Evolutionary conservation across 768 basidiomycete genomes (phyloP).

Genomic region (Amanita pallidorosea): DNA sequence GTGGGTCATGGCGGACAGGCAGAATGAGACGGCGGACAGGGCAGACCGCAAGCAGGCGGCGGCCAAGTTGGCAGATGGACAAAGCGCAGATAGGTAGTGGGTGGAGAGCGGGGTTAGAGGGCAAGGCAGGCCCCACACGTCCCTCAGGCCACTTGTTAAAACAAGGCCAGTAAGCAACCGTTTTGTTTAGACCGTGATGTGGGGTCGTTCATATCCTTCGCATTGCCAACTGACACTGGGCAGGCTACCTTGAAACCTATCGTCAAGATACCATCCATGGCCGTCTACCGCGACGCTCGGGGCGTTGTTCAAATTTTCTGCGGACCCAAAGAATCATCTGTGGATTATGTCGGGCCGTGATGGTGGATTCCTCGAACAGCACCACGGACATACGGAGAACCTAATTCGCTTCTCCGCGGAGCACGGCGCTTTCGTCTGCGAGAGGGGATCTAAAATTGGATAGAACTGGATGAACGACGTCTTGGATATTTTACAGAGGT

Average conservation of each 20-base stretch:
- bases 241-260: conserved; percentile 96
- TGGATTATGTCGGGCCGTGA: conserved; percentile 98
- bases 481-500: conserved; percentile 90
- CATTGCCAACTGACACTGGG: neutral
- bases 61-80: too few species aligned
- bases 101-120: too few species aligned
- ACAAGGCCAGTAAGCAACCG: conserved; percentile 65
- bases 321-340: conserved; percentile 83
- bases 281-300: conserved; percentile 60
- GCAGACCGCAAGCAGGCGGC: too few species aligned
- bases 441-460: conserved; percentile 62
- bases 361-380: conserved; percentile 81
- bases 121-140: conserved; percentile 82
- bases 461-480: conserved; percentile 97
- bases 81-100: too few species aligned
- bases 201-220: conserved; percentile 19
- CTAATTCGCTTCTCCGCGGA: conserved; percentile 94
- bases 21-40: too few species aligned
- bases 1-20: too few species aligned
- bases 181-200: conserved; percentile 97
- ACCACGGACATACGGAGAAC: conserved; percentile 72
- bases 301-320: conserved; percentile 60
- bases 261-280: conserved; percentile 87
- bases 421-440: conserved; percentile 87
- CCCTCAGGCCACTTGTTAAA: conserved; percentile 58